A percentile compares a stretch with the other conserved stretches of the same genome.
Evolutionary conservation across 2,329 filamentous ascomycete species (phyloP).

Genomic region (Hymenoscyphus fructigenus): DNA sequence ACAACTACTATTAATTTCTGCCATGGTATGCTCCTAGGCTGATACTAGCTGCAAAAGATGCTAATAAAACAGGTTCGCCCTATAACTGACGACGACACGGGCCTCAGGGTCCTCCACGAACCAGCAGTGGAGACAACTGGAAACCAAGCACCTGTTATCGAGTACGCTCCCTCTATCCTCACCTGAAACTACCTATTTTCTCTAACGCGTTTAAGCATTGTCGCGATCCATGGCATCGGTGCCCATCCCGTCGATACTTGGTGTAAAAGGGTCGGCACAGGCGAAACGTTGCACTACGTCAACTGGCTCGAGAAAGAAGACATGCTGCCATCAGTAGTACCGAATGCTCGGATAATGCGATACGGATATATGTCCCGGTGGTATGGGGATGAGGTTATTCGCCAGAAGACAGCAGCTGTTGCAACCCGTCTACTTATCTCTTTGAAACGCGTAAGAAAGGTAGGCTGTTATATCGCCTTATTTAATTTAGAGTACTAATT

Average conservation of each 20-base stretch:
- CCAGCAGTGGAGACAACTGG: background rate
- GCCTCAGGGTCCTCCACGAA: background rate
- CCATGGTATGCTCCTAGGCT: background rate
- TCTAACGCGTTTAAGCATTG: background rate
- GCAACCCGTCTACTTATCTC: background rate
- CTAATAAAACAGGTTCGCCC: constrained; percentile 2
- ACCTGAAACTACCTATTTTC: background rate
- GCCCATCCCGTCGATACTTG: background rate
- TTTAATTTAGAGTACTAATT: background rate
- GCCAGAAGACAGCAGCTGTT: background rate
- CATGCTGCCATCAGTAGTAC: constrained; percentile 4
- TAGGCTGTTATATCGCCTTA: background rate
- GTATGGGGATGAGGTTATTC: background rate
- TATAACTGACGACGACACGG: background rate
- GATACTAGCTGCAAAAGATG: background rate
- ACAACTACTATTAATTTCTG: background rate
- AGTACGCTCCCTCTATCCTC: background rate
- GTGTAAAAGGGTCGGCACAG: background rate
- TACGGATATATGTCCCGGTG: background rate
- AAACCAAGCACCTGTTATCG: background rate
- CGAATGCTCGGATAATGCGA: constrained; percentile 5
- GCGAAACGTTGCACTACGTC: background rate
- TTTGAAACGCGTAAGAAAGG: background rate
- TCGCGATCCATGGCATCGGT: background rate
- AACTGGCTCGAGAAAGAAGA: constrained; percentile 1